Percentiles rank a stretch among this genome's conserved stretches.
These are phyloP conservation scores for Aegilops bicornis DNA, from an alignment of 176 grass and related monocot species.

Conservation along the genomic window DNA sequence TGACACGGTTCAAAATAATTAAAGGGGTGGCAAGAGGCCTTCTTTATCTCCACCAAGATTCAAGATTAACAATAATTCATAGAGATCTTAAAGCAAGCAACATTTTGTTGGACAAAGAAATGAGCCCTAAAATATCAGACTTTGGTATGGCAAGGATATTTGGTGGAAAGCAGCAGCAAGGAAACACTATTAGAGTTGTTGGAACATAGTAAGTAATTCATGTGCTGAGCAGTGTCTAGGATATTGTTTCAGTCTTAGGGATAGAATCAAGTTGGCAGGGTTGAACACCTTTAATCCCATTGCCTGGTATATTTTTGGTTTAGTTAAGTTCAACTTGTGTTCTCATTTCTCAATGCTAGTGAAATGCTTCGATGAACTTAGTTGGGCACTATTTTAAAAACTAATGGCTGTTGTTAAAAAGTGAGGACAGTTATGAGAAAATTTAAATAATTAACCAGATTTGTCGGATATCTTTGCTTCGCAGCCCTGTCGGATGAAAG, in stretches of 20 bases:
- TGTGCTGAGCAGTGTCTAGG: background rate
- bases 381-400: background rate
- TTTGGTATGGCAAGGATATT: slow-evolving; percentile 55
- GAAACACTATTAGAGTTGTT: slow-evolving; percentile 31
- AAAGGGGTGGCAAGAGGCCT: slow-evolving; percentile 42
- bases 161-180: slow-evolving; percentile 22
- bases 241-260: background rate
- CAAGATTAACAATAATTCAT: slow-evolving; percentile 46
- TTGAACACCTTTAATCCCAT: background rate
- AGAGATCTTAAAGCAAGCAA: slow-evolving; percentile 51
- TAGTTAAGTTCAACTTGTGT: background rate
- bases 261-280: background rate
- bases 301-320: background rate
- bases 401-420: background rate
- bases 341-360: background rate
- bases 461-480: background rate
- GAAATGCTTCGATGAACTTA: background rate
- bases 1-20: slow-evolving; percentile 33
- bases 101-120: slow-evolving; percentile 42
- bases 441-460: background rate
- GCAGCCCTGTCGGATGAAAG: background rate
- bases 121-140: slow-evolving; percentile 55
- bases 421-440: background rate
- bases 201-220: slow-evolving; percentile 47
- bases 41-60: slow-evolving; percentile 56